Percentiles rank a stretch among this genome's conserved stretches.
Conservation (phyloP, 2,329 filamentous ascomycete genomes). For the Penicillium capsulatum region DNA sequence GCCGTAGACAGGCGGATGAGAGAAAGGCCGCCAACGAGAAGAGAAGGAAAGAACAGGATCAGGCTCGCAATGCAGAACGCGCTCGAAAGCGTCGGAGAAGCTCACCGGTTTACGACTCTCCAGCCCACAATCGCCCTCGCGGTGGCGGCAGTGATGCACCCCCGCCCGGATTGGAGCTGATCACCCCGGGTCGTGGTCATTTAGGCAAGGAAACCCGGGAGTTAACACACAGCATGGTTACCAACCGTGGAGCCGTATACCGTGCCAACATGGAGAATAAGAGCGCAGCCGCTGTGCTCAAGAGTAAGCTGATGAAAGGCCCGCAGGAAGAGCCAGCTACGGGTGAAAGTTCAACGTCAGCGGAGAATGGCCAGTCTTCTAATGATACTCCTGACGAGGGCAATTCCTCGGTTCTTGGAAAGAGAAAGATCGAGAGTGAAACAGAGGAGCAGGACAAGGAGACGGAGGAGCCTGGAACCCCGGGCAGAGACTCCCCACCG, state of each 20-base stretch:
- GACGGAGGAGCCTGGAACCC: conserved; percentile 50
- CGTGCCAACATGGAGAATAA: conserved; percentile 83
- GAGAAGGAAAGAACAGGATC: conserved; percentile 68
- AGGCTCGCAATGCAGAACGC: conserved; percentile 48
- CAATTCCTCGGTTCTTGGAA: conserved; percentile 35
- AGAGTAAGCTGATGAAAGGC: conserved; percentile 65
- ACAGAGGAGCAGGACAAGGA: conserved; percentile 48
- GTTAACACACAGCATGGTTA: conserved; percentile 82
- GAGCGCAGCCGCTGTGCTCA: conserved; percentile 84
- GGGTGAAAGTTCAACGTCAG: conserved; percentile 22
- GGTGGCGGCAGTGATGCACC: conserved; percentile 30
- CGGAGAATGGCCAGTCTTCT: conserved; percentile 25
- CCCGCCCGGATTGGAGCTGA: conserved; percentile 52
- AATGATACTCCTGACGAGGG: conserved; percentile 26
- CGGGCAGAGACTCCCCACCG: conserved; percentile 57
- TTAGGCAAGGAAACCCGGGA: conserved; percentile 55
- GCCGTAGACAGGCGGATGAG: conserved; percentile 81
- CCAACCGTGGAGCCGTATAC: conserved; percentile 64
- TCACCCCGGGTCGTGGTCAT: conserved; percentile 52
- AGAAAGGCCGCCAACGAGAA: conserved; percentile 74
- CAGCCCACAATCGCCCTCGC: conserved; percentile 22
- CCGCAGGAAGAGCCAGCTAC: conserved; percentile 18
- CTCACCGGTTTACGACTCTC: conserved; percentile 42
- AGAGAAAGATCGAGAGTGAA: conserved; percentile 67
- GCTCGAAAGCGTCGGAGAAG: conserved; percentile 42